phyloP scores from a whole-genome alignment of 306 rosid species.

The Cucurbita ficifolia region DNA sequence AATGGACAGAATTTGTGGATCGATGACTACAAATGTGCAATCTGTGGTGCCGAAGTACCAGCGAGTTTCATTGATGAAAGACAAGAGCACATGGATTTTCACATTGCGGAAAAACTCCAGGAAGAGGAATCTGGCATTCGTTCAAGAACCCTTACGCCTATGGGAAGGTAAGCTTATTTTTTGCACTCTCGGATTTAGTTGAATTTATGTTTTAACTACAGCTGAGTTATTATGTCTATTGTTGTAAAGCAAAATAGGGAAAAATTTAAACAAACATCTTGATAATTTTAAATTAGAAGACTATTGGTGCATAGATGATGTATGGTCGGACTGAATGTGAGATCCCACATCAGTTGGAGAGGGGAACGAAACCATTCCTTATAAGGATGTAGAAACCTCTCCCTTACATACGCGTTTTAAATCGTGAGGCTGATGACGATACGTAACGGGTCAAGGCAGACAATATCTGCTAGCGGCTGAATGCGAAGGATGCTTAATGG shows the following conservation, averaged over 20 bases:
- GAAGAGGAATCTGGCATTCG: conserved; percentile 47
- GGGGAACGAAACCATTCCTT: too few relatives aligned
- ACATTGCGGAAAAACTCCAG: conserved; percentile 85
- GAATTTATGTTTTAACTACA: not conserved
- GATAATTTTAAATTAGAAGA: not conserved
- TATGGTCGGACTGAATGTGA: not conserved
- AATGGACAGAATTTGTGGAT: conserved; percentile 39
- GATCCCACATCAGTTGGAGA: too few relatives aligned
- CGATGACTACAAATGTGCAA: conserved; percentile 65
- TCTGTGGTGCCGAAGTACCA: conserved; percentile 78
- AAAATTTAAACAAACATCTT: not conserved
- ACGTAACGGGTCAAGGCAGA: too few relatives aligned
- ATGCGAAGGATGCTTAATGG: not conserved
- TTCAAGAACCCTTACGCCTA: conserved; percentile 13
- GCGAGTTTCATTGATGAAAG: conserved; percentile 64
- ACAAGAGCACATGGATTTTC: conserved; percentile 81
- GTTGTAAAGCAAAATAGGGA: not conserved
- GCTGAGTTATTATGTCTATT: not conserved
- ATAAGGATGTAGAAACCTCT: too few relatives aligned
- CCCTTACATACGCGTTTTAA: too few relatives aligned
- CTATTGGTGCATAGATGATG: not conserved
- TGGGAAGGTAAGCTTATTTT: conserved; percentile 26
- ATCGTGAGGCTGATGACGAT: too few relatives aligned
- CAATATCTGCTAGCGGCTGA: not conserved
- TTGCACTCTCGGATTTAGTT: not conserved